Evolutionary conservation across 768 basidiomycete species (phyloP).

Genomic region (Jaapia argillacea): DNA sequence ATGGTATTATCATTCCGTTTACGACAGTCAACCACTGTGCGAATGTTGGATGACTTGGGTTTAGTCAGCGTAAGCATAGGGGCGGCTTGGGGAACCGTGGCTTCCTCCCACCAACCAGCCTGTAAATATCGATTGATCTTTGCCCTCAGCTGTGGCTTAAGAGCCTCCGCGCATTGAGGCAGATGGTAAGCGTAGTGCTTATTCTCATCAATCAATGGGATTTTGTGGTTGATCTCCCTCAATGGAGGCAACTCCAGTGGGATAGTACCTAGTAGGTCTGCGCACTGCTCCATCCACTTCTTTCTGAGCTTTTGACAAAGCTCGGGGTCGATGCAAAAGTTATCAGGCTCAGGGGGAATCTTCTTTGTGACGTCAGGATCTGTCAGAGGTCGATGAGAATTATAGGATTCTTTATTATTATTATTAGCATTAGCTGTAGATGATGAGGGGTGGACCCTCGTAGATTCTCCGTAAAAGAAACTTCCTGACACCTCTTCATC

Average conservation of each 20-base stretch:
- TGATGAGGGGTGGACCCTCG: too few relatives aligned
- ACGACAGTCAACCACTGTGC: conserved; percentile 24
- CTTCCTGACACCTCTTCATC: too few relatives aligned
- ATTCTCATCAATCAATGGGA: conserved; percentile 27
- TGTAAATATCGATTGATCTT: conserved; percentile 23
- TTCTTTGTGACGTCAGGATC: too few relatives aligned
- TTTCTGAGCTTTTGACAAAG: not conserved
- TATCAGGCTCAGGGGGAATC: too few relatives aligned
- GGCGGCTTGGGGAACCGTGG: conserved; percentile 11
- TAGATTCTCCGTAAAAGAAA: too few relatives aligned
- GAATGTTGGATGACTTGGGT: conserved; percentile 22
- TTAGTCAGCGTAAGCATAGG: conserved; percentile 25
- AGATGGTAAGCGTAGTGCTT: conserved; percentile 20
- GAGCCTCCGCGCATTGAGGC: conserved; percentile 21
- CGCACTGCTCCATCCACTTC: conserved; percentile 16
- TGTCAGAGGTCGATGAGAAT: too few relatives aligned
- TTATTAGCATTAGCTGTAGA: too few relatives aligned
- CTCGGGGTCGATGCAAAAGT: too few relatives aligned
- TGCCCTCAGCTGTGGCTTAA: conserved; percentile 18
- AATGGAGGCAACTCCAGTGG: conserved; percentile 23
- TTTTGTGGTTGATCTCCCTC: conserved; percentile 28
- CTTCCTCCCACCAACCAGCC: conserved; percentile 25
- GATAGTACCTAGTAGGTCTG: conserved; percentile 11
- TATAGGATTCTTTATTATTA: too few relatives aligned
- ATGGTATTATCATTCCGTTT: conserved; percentile 31